Evolutionary conservation across 2,329 filamentous ascomycete species (phyloP), one percentile per base, ranked within the genome.

Genomic region (Venturiaceae sp.): DNA sequence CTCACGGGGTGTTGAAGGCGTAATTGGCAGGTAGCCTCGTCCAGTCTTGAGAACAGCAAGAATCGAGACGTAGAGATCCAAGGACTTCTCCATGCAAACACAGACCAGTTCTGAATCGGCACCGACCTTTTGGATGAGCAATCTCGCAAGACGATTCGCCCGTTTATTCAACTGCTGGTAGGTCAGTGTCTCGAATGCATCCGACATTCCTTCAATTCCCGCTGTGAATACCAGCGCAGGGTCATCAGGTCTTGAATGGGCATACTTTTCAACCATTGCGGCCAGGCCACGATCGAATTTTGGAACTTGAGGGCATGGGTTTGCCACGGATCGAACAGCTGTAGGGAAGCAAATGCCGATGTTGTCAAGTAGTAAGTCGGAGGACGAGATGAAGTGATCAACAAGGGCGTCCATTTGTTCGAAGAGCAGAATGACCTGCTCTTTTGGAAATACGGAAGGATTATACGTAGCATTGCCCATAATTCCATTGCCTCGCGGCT

Each of bases 21-120:
- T 78, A 3, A 95, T 76, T 0, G 90, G 90, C n/a, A 95, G 72
- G 66, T 95, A 94, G 7, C 85, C 89, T 65, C 84, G 85, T 8
- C 90, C 89, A 5, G 83, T 75, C 66, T 95, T 95, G 33, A 90
- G 70, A 23, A 86, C 80, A 1, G 83, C 90, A 32, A 96, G 75
- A 28, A 95, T 88, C 0, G 84, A 79, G 30, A 85, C 77, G 66
- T 95, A 95, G 0, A 95, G 73, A 28, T 83, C 70, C 1, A 83
- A 69, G 0, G 86, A 92, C 67, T 94, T 95, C 23, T 92, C 82
- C 81, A 95, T 85, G 50, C 86, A 77, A 47, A 95, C 81, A 34
- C 84, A 85, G n/a, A 95, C 75, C 9, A 89, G 72, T 16, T 83
- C 76, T 7, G 84, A 81, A 1, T 77, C 70, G 1, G 69, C 61